phyloP scores from a whole-genome alignment of 1,139 yeast species.

The Scheffersomyces quercinus region DNA sequence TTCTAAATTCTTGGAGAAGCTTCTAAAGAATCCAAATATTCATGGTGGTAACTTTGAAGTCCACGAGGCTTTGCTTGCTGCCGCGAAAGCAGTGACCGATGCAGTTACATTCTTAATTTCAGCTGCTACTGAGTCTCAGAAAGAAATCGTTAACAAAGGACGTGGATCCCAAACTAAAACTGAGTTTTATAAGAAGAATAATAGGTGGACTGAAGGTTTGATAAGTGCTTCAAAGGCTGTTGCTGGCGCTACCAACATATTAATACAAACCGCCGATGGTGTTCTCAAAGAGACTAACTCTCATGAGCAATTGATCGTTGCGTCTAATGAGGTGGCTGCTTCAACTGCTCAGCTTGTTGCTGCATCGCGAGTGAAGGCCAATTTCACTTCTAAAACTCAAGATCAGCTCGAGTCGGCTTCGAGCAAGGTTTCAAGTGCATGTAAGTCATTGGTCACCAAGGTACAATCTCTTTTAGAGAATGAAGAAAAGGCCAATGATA shows the following conservation, averaged over 20 bases:
- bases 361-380: conserved; percentile 86
- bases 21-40: conserved; percentile 57
- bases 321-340: conserved; percentile 90
- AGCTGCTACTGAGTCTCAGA: conserved; percentile 81
- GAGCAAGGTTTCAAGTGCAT: conserved; percentile 69
- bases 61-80: conserved; percentile 74
- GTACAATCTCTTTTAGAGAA: conserved; percentile 63
- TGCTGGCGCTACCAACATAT: conserved; percentile 77
- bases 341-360: conserved; percentile 93
- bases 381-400: conserved; percentile 75
- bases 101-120: conserved; percentile 72
- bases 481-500: conserved; percentile 36
- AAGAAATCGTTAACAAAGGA: conserved; percentile 76
- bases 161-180: conserved; percentile 66
- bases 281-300: conserved; percentile 63
- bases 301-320: conserved; percentile 84
- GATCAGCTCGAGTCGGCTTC: conserved; percentile 72
- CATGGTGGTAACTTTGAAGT: conserved; percentile 66
- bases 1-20: conserved; percentile 54
- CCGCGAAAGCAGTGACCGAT: conserved; percentile 80
- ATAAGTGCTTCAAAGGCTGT: conserved; percentile 90
- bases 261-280: conserved; percentile 86
- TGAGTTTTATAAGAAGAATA: conserved; percentile 83
- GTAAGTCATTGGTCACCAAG: conserved; percentile 67
- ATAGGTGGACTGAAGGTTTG: conserved; percentile 93